Evolutionary conservation across 2,329 filamentous ascomycete species (phyloP).

Genomic region (Bimuria novae-zelandiae): DNA sequence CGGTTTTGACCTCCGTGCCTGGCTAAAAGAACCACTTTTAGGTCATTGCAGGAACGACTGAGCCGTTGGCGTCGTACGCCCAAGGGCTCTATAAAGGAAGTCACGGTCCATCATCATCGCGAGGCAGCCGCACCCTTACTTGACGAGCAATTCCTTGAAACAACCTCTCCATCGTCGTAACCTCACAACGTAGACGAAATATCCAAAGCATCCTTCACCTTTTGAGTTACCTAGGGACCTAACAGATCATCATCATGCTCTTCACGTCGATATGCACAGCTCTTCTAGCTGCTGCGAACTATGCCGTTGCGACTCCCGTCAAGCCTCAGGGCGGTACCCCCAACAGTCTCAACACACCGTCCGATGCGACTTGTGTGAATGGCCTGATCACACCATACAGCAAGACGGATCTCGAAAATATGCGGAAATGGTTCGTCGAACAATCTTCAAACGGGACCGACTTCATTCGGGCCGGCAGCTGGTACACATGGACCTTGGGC

Average conservation of each 20-base stretch:
- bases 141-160: neutral
- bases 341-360: neutral
- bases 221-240: neutral
- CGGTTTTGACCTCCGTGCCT: constrained; percentile 2
- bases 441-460: neutral
- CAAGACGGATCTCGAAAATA: neutral
- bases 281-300: neutral
- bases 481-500: neutral
- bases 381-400: constrained; percentile 1
- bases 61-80: constrained; percentile 4
- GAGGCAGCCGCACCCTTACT: neutral
- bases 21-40: constrained; percentile 4
- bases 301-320: neutral
- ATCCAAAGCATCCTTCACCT: neutral
- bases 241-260: neutral
- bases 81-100: constrained; percentile 2
- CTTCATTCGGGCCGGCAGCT: neutral
- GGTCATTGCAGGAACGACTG: neutral
- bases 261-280: constrained; percentile 3
- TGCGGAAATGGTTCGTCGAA: neutral
- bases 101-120: neutral
- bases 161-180: neutral
- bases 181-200: neutral
- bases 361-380: constrained; percentile 3
- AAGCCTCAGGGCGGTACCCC: neutral